Base-by-base conservation (phyloP, 345 rosid species). In the Erucastrum elatum region DNA sequence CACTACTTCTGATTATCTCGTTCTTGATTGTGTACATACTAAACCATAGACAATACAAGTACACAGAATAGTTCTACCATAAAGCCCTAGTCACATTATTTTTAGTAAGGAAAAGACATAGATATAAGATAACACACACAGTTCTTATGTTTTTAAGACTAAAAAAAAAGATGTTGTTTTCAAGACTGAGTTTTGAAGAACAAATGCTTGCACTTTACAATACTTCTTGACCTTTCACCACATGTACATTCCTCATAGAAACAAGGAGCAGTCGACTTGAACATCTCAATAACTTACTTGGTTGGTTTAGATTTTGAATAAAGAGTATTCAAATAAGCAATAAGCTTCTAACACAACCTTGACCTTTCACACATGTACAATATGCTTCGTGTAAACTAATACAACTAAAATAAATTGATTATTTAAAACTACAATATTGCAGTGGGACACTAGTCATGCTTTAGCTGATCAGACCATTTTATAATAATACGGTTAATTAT, bases 331-430 rank as follows among this genome's bases (percentile, higher is more conserved):
- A 71, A 41, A 34, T 78, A 13, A 80, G 81, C n/a, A 74, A 41
- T 55, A 71, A 87, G 94, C 70, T 76, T 75, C 97, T 91, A 91
- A 81, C 97, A 91, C 1, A 91, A 68, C 3, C 94, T 55, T 29
- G 31, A 29, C 31, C 31, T 29, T 29, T 29, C 31, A 29, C 31
- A 29, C 31, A 29, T 29, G 31, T 21, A 29, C 31, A 29, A 29
- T 29, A 41, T 55, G 31, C 37, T 60, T 55, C 29, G 69, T 4
- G 59, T 34, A 15, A n/a, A 17, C 61, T 29, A 60, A 68, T 69
- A 31, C 75, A 75, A 44, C 66, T 27, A 64, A 53, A 68, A 35
- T 35, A 35, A 35, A 35, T 2, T 35, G 41, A 30, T 4, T 1
- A 68, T 10, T 10, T 49, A 27, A 63, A 74, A 63, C 71, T 68